Evolutionary conservation across 257 asterid genomes (phyloP).

Genomic region (Solanum pinnatisectum): DNA sequence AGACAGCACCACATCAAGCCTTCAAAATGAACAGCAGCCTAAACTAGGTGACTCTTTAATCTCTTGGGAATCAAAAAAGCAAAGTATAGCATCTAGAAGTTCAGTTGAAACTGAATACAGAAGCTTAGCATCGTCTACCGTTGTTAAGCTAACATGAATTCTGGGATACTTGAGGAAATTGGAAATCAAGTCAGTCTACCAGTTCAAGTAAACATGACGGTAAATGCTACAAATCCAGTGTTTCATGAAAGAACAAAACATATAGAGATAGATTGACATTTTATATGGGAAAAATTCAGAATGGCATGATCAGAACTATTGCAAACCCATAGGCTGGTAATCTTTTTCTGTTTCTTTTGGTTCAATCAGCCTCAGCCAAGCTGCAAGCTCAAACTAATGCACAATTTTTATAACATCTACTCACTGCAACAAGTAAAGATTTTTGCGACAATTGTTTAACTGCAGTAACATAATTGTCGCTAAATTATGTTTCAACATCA

Average conservation of each 20-base stretch:
- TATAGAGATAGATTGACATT: not conserved
- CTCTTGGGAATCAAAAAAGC: not conserved
- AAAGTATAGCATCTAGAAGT: not conserved
- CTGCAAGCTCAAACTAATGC: too few species aligned
- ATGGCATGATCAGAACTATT: not conserved
- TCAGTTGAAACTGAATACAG: not conserved
- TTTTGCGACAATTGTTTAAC: too few species aligned
- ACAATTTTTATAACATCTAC: too few species aligned
- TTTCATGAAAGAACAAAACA: not conserved
- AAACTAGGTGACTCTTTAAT: not conserved
- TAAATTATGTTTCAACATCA: too few species aligned
- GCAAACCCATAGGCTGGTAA: too few species aligned
- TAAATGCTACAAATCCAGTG: not conserved
- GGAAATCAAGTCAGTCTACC: not conserved
- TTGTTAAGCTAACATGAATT: not conserved
- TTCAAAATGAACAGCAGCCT: not conserved
- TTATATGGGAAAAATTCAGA: not conserved
- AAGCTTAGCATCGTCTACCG: not conserved
- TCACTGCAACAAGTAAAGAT: too few species aligned
- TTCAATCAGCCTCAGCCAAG: too few species aligned
- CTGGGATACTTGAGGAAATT: not conserved
- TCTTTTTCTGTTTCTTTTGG: too few species aligned
- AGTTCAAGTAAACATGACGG: not conserved
- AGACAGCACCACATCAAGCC: not conserved
- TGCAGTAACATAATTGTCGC: too few species aligned